Base-by-base conservation (phyloP, 169 alveolate genomes). In the Eimeria acervulina region DNA sequence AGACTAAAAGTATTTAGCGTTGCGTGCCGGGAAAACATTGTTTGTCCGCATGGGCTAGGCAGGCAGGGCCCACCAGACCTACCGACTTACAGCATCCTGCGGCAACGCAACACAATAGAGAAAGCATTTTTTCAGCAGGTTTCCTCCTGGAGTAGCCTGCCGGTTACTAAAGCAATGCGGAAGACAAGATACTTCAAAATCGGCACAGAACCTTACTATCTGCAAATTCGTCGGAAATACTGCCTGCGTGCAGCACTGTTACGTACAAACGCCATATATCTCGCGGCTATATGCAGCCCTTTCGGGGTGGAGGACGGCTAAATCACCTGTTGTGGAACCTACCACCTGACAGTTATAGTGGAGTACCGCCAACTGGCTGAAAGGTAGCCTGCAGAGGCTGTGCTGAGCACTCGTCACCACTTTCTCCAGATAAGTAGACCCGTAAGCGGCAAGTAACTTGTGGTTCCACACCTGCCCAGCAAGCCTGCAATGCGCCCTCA, bases 1-100 rank as follows among this genome's bases (percentile, higher is more conserved):
- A 10, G 47, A 68, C 80, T 1, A 15, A 68, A 33, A 31, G 47
- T 23, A 31, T 2, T 12, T n/a, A 31, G n/a, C 76, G 33, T 12
- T 68, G 23, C 80, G 2, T 12, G 8, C 0, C 23, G n/a, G 78
- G 28, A n/a, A 19, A 31, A 19, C 15, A 28, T 28, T 26, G 47
- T 1, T 68, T 31, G 47, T 28, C 44, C n/a, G 47, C 80, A 23
- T 13, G 80, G 26, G 23, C 80, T 68, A 12, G n/a, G 80, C n/a
- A 13, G 47, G n/a, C n/a, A n/a, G 26, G 47, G 12, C 59, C 10
- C 33, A 40, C 13, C 40, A 2, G 33, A 42, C 87, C 63, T 44
- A 76, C 87, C 87, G 87, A 76, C 87, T 42, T 44, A 76, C 87
- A 40, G 87, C 87, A 21, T 13, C 87, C 87, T 76, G 87, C 17